Evolutionary conservation across 2,329 filamentous ascomycete species (phyloP).

Genomic region (Calonectria hongkongensis): DNA sequence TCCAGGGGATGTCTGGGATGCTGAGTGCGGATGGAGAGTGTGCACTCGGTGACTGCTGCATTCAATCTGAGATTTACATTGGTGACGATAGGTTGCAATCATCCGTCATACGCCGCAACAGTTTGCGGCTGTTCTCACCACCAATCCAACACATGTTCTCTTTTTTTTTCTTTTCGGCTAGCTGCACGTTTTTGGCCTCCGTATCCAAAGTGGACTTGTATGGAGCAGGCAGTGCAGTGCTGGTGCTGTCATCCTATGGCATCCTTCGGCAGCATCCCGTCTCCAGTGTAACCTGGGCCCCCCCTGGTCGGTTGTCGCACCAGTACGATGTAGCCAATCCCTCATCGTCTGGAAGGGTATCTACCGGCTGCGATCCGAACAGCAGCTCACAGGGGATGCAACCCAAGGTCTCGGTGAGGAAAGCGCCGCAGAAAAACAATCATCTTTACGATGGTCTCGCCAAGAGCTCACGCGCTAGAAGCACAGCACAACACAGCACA

Average conservation of each 20-base stretch:
- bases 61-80: not conserved
- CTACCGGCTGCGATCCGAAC: slow-evolving; percentile 20
- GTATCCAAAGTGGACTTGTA: slow-evolving; percentile 10
- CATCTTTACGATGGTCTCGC: no score
- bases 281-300: slow-evolving; percentile 7
- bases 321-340: slow-evolving; percentile 29
- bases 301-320: slow-evolving; percentile 3
- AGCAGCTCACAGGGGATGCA: slow-evolving; percentile 6
- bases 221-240: not conserved
- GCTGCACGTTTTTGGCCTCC: not conserved
- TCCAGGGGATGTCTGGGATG: not conserved
- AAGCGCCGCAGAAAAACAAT: not conserved
- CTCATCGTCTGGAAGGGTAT: not conserved
- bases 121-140: no score
- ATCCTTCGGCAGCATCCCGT: slow-evolving; percentile 1
- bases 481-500: no score
- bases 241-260: slow-evolving; percentile 1
- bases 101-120: not conserved
- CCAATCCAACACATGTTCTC: no score
- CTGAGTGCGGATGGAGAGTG: not conserved
- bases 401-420: not conserved
- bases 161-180: not conserved
- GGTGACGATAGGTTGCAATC: not conserved
- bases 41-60: not conserved
- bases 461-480: no score